Conservation (phyloP, 1,284 basidiomycete genomes). For the Rhodotorula mucilaginosa region DNA sequence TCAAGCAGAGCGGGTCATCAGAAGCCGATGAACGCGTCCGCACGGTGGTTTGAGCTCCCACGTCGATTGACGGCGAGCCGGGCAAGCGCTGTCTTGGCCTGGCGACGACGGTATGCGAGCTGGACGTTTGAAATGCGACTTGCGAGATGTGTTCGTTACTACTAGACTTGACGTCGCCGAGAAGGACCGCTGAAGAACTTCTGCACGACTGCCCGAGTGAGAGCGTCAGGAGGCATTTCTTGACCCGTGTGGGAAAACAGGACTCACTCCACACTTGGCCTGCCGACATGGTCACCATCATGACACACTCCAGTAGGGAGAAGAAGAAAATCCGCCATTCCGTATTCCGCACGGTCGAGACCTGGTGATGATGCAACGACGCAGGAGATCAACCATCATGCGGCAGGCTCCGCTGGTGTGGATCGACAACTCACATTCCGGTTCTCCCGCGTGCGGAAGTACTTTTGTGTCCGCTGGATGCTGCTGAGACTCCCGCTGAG, state of each 20-base stretch:
- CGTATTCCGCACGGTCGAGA: constrained; percentile 43
- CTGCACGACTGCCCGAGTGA: background rate
- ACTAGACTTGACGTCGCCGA: constrained; percentile 4
- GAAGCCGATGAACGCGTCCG: too few species aligned
- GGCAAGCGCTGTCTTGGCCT: too few species aligned
- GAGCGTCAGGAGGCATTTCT: background rate
- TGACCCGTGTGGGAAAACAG: background rate
- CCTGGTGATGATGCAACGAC: constrained; percentile 12
- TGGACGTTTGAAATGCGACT: background rate
- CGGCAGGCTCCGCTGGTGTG: too few species aligned
- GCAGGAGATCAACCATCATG: background rate
- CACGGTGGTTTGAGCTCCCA: background rate
- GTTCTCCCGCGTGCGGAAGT: constrained; percentile 55
- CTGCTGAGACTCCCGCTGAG: constrained; percentile 78
- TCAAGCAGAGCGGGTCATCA: too few species aligned
- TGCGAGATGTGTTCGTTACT: background rate
- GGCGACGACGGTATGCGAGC: background rate
- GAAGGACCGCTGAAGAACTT: constrained; percentile 5
- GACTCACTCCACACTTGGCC: constrained; percentile 43
- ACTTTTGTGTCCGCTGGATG: constrained; percentile 86
- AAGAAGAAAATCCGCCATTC: constrained; percentile 43
- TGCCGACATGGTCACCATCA: constrained; percentile 44
- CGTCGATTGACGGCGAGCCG: background rate
- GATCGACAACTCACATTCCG: constrained; percentile 24
- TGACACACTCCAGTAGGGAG: constrained; percentile 37